phyloP scores from a whole-genome alignment of 106 monocot genomes.

The Acorus calamus region DNA sequence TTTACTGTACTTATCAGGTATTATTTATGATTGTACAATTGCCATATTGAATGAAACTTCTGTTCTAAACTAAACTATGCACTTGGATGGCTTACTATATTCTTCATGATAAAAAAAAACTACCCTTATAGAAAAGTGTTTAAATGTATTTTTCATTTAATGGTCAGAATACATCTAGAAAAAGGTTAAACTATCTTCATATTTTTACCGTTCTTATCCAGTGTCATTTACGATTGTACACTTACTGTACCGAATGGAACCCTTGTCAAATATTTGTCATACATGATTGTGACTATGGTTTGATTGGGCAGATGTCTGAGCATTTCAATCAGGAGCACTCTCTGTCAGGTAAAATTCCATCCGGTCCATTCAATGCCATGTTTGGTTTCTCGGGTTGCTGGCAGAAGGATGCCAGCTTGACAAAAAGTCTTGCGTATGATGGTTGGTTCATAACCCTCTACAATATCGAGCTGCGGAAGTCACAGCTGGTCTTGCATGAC shows the following conservation, averaged over 20 bases:
- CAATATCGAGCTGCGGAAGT: constrained; percentile 41
- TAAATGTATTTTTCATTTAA: too few species aligned
- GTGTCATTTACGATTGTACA: not conserved
- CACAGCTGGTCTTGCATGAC: constrained; percentile 31
- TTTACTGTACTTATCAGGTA: too few species aligned
- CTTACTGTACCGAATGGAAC: not conserved
- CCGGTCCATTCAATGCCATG: constrained; percentile 71
- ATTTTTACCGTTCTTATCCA: not conserved
- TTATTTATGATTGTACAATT: too few species aligned
- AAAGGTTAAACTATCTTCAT: too few species aligned
- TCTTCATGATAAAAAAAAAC: too few species aligned
- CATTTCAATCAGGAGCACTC: constrained; percentile 46
- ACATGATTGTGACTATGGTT: too few species aligned
- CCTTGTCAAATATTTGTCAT: too few species aligned
- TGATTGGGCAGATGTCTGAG: constrained; percentile 56
- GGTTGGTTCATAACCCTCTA: constrained; percentile 66
- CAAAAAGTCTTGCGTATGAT: constrained; percentile 57
- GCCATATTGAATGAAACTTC: too few species aligned
- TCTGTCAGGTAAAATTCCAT: constrained; percentile 68
- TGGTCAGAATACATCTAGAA: too few species aligned
- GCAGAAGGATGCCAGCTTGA: constrained; percentile 48
- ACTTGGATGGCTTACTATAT: too few species aligned
- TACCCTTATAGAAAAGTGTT: too few species aligned
- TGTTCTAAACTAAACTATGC: too few species aligned
- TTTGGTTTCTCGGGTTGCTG: constrained; percentile 60